Evolutionary conservation across 1,139 yeast species (phyloP), one percentile per base, ranked within the genome.

Genomic region (Yamadazyma epiphylla): DNA sequence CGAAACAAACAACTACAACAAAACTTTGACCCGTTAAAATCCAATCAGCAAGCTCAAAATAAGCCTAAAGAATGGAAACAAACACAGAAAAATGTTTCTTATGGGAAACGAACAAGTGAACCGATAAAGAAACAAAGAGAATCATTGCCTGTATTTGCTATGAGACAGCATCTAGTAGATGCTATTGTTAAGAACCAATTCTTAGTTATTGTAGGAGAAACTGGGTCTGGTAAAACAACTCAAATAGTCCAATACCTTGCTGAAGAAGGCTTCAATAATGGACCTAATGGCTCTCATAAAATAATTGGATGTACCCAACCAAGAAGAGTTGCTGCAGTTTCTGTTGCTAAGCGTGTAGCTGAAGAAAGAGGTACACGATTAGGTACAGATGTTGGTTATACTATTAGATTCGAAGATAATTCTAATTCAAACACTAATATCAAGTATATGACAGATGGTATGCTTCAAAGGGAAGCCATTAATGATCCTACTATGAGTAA

Each of bases 271-370:
- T 46, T 60, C 28, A 52, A 58, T 27, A 31, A 33, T 4, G n/a
- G n/a, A n/a, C 29, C 32, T 0, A 42, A 48, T 15, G 61, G 59
- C 4, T 30, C 37, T 6, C 32, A 69, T 64, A 38, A 63, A 37
- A 64, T 74, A 27, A 72, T 85, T 25, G 87, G 86, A 1, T 82
- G 95, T 51, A 91, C 98, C 0, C 98, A 91, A 54, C 98, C 98
- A 0, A 74, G 98, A 56, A 70, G 97, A 47, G 96, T 91, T 27
- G 97, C 97, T 0, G 96, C 97, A 0, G 80, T 83, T 74, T 82
- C 95, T 26, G 96, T 91, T 3, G 96, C 97, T 0, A 77, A 80
- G 41, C 74, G 98, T 49, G 97, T 91, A 0, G 74, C 94, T 20
- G 80, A 80, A 37, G 98, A 91, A 56, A 79, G 83, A 83, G 75